These are phyloP conservation scores for Trichosanthes cucumerina DNA, from an alignment of 306 rosid genomes.

Conservation along the genomic window DNA sequence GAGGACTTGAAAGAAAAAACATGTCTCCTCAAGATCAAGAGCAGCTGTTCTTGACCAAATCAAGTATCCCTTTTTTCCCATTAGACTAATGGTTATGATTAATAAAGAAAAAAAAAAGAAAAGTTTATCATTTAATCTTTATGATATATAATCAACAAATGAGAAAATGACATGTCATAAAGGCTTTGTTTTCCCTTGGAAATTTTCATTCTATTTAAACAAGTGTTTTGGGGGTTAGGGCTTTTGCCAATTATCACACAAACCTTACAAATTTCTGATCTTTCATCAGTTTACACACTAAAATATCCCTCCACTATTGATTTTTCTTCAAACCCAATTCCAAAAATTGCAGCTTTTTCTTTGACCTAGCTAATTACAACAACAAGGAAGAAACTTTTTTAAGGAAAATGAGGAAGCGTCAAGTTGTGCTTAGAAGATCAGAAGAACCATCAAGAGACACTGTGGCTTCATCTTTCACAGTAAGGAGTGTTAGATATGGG, in stretches of 20 bases:
- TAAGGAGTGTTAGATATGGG: constrained; percentile 49
- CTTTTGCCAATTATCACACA: not conserved
- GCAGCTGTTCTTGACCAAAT: constrained; percentile 11
- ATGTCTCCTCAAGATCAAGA: constrained; percentile 1
- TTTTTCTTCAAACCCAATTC: not conserved
- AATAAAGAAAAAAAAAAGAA: not conserved
- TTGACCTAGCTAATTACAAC: not conserved
- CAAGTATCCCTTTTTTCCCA: constrained; percentile 20
- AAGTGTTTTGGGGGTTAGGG: constrained; percentile 5
- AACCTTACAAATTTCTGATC: not conserved
- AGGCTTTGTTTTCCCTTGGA: not conserved
- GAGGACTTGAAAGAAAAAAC: constrained; percentile 10
- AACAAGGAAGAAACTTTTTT: not conserved
- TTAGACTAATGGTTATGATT: not conserved
- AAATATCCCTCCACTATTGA: not conserved
- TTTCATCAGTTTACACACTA: not conserved
- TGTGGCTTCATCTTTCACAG: constrained; percentile 2
- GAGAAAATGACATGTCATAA: not conserved
- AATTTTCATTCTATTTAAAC: not conserved
- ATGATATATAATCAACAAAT: not conserved
- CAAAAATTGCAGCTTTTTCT: constrained; percentile 1
- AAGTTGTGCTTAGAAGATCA: constrained; percentile 61
- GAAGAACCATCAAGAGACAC: constrained; percentile 24
- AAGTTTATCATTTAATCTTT: not conserved
- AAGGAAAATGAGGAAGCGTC: constrained; percentile 72